A percentile compares a stretch with the other conserved stretches of the same genome.
Evolutionary conservation across 2,329 filamentous ascomycete genomes (phyloP).

Genomic region (Shiraia sp.): DNA sequence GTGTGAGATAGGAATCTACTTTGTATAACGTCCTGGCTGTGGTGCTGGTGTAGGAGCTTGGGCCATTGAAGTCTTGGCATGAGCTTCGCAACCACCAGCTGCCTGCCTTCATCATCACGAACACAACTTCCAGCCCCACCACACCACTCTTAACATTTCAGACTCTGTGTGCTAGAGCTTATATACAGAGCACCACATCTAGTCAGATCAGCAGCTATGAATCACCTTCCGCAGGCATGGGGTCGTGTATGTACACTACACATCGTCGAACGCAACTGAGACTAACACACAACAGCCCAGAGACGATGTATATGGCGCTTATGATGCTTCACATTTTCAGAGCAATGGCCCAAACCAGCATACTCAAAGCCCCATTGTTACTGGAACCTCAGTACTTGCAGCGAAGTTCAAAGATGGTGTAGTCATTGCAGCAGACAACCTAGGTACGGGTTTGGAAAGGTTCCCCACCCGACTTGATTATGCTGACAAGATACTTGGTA

Average conservation of each 20-base stretch:
- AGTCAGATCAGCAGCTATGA: constrained; percentile 53
- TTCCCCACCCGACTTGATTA: background rate
- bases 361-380: constrained; percentile 91
- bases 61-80: constrained; percentile 22
- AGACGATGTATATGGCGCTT: constrained; percentile 94
- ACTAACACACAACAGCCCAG: constrained; percentile 68
- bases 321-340: constrained; percentile 85
- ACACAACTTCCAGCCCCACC: constrained; percentile 21
- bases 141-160: constrained; percentile 12
- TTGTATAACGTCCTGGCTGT: constrained; percentile 3
- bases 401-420: constrained; percentile 97
- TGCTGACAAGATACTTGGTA: constrained; percentile 45
- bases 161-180: constrained; percentile 2
- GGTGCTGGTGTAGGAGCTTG: constrained; percentile 30
- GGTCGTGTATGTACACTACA: constrained; percentile 58
- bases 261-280: constrained; percentile 12
- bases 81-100: constrained; percentile 32
- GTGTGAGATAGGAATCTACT: background rate
- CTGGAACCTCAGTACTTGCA: constrained; percentile 91
- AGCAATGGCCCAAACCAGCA: constrained; percentile 70
- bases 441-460: constrained; percentile 62
- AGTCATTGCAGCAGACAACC: constrained; percentile 94
- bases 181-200: background rate
- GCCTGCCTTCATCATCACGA: constrained; percentile 30
- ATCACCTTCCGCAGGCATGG: constrained; percentile 68